Evolutionary conservation across 2,329 filamentous ascomycete genomes (phyloP).

Genomic region (Coniochaeta ligniaria): DNA sequence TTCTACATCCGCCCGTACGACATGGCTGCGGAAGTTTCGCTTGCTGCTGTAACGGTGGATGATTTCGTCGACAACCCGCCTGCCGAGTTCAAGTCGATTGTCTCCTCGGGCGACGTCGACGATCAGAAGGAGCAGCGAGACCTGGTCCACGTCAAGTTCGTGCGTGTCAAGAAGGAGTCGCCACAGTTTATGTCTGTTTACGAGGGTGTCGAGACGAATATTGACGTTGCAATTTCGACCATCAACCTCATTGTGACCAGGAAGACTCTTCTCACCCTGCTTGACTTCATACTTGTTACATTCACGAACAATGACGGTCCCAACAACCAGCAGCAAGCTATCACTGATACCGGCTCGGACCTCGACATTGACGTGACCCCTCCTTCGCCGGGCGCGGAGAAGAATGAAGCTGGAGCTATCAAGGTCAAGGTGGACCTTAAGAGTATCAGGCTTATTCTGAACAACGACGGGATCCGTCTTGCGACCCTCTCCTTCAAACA

Average conservation of each 20-base stretch:
- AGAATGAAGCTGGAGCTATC: conserved; percentile 63
- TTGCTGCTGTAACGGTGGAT: conserved; percentile 82
- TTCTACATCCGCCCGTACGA: conserved; percentile 87
- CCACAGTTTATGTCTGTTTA: conserved; percentile 91
- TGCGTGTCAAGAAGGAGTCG: conserved; percentile 81
- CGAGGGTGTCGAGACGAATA: conserved; percentile 87
- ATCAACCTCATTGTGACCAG: conserved; percentile 94
- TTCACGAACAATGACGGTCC: conserved; percentile 59
- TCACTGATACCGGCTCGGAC: conserved; percentile 31
- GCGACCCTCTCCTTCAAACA: conserved; percentile 90
- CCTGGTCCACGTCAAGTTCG: conserved; percentile 81
- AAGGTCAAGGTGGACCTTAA: conserved; percentile 90
- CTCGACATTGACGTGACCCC: conserved; percentile 29
- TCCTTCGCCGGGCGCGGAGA: conserved; percentile 24
- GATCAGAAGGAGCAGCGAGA: conserved; percentile 69
- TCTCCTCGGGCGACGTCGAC: conserved; percentile 71
- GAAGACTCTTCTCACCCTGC: conserved; percentile 80
- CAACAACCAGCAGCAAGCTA: conserved; percentile 22
- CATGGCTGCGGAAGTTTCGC: conserved; percentile 84
- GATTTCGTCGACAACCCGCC: conserved; percentile 89
- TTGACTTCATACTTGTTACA: conserved; percentile 91
- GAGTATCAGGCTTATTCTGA: conserved; percentile 87
- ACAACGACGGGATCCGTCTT: conserved; percentile 93
- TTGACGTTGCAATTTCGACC: conserved; percentile 85
- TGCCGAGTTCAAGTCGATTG: conserved; percentile 91